Evolutionary conservation across 2,329 filamentous ascomycete genomes (phyloP).

Genomic region (Fusarium luffae): DNA sequence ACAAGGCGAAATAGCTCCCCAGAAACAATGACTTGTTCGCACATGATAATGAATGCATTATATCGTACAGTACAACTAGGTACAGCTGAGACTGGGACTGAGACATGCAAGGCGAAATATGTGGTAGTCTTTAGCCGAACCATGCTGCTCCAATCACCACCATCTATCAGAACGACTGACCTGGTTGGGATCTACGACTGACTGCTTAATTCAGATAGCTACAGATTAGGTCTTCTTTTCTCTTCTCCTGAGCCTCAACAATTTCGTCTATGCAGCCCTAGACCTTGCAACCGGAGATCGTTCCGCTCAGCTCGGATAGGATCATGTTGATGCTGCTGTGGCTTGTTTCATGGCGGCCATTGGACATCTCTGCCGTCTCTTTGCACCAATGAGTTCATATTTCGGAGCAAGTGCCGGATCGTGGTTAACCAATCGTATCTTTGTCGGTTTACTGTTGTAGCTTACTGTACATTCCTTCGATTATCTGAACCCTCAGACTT

Average conservation of each 20-base stretch:
- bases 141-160: conserved; percentile 19
- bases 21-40: conserved; percentile 1
- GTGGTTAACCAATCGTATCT: not conserved
- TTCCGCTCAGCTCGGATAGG: not conserved
- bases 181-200: conserved; percentile 4
- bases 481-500: not conserved
- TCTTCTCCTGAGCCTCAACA: conserved; percentile 21
- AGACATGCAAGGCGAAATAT: conserved; percentile 29
- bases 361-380: not conserved
- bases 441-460: not conserved
- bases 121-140: conserved; percentile 1
- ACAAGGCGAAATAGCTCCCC: not conserved
- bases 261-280: not conserved
- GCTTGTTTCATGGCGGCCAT: not conserved
- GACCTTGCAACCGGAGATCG: not conserved
- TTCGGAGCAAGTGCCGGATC: not conserved
- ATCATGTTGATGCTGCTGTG: not conserved
- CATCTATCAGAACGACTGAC: conserved; percentile 13
- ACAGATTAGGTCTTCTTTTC: conserved; percentile 2
- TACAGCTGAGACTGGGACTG: conserved; percentile 33
- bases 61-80: not conserved
- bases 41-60: not conserved
- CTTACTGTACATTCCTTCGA: not conserved
- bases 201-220: conserved; percentile 1
- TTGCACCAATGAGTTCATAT: not conserved